Evolutionary conservation across 352 stramenopile genomes (phyloP), one percentile per base, ranked within the genome.

Genomic region (Phytophthora palmivora): DNA sequence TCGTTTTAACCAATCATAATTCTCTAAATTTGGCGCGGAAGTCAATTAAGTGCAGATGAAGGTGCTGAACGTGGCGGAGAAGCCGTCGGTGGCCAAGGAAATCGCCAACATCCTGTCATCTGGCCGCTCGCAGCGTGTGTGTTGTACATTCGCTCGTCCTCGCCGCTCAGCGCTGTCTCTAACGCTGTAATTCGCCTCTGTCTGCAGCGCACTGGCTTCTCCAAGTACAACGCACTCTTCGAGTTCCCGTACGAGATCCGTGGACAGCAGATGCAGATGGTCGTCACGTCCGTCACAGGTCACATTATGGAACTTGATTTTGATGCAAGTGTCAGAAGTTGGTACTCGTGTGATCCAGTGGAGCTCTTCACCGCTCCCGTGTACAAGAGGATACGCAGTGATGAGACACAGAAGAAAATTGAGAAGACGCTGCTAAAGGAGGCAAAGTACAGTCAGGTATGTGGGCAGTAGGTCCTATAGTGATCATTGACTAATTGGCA

Each of bases 291-390:
- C 8, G 97, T 99, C 18, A 95, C 88, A 2, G 98, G 98, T 3
- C 98, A 99, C 74, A 86, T 99, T 37, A 99, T 99, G 78, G 88
- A 97, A 58, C 69, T 98, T 36, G 97, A 99, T 46, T 99, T 99
- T 78, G 78, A 87, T 1, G 26, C 66, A 1, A 83, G 69, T 38
- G 76, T 92, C 46, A 72, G 96, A 61, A 91, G 93, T 30, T 99
- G 97, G 97, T 73, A 91, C 45, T 89, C 88, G 48, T 99, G 96
- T 60, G 82, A 96, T 67, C 97, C 97, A 1, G 68, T 93, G 11
- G 84, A 98, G 50, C 88, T 99, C 19, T 99, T 99, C 65, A 84
- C 70, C 0, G 86, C 91, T 6, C 89, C 88, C 9, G 76, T 99
- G 18, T 53, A 63, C 46, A 98, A 97, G 72, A 84, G 77, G 46